Conservation (phyloP, 441 rosid species). For the Jatropha multifida region DNA sequence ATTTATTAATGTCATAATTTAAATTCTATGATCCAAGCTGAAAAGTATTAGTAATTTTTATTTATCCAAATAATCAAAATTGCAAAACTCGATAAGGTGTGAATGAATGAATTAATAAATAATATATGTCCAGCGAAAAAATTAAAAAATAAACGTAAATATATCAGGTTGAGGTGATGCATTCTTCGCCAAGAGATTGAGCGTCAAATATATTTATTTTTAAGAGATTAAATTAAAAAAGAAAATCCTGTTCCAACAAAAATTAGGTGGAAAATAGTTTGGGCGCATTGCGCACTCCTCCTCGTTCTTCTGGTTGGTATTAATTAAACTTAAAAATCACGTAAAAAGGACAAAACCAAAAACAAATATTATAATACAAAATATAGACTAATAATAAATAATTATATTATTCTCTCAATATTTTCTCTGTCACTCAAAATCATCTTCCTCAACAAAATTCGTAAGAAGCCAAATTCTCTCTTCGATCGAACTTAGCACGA, state of each 20-base stretch:
- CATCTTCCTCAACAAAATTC: neutral
- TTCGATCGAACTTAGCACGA: neutral
- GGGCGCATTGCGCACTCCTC: constrained; percentile 17
- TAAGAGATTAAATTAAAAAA: neutral
- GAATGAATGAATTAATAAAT: too few relatives aligned
- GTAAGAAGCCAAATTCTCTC: constrained; percentile 3
- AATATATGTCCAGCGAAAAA: too few relatives aligned
- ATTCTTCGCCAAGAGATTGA: neutral
- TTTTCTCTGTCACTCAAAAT: constrained; percentile 7
- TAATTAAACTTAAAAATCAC: constrained; percentile 11
- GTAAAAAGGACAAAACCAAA: constrained; percentile 8
- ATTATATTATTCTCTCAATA: neutral
- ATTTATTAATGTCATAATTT: too few relatives aligned
- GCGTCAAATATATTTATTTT: neutral
- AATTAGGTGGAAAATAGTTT: constrained; percentile 20
- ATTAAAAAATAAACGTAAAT: too few relatives aligned
- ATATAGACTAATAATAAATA: neutral
- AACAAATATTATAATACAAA: neutral
- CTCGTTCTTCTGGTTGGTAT: constrained; percentile 13
- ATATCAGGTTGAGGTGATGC: neutral
- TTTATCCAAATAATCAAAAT: too few relatives aligned
- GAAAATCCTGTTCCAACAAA: neutral
- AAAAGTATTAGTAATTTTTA: too few relatives aligned
- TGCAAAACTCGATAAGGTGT: too few relatives aligned
- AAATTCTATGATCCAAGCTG: too few relatives aligned